Percentiles rank a stretch among this genome's conserved stretches.
Conservation (phyloP, 1,139 yeast species). For the Sugiyamaella japonica region DNA sequence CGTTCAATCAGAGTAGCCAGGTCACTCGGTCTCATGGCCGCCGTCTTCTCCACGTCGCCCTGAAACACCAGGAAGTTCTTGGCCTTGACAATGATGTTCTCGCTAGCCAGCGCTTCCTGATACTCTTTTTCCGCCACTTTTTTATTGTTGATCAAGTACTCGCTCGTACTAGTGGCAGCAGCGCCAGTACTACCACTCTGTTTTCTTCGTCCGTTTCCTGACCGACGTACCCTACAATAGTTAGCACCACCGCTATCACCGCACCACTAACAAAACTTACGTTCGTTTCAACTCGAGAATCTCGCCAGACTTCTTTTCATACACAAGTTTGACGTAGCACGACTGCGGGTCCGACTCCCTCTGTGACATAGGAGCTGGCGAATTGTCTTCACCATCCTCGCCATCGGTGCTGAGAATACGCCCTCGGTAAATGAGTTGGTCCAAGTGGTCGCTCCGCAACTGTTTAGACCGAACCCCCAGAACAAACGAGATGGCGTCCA, state of each 20-base stretch:
- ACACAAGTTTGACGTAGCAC: constrained; percentile 82
- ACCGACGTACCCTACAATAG: constrained; percentile 12
- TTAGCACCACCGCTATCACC: too few relatives aligned
- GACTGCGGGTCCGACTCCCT: constrained; percentile 49
- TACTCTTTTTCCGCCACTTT: constrained; percentile 67
- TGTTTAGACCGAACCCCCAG: constrained; percentile 80
- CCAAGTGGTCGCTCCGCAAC: constrained; percentile 70
- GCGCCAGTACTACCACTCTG: constrained; percentile 9
- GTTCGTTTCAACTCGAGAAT: constrained; percentile 32
- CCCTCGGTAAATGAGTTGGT: constrained; percentile 82
- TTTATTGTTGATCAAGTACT: constrained; percentile 65
- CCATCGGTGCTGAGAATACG: constrained; percentile 38
- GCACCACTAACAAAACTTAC: constrained; percentile 23
- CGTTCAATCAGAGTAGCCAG: constrained; percentile 74
- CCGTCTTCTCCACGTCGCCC: constrained; percentile 94
- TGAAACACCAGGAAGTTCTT: constrained; percentile 92
- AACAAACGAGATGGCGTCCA: constrained; percentile 97
- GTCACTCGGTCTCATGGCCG: constrained; percentile 80
- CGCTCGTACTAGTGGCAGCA: constrained; percentile 54
- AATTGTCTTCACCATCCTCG: constrained; percentile 30
- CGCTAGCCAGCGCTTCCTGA: constrained; percentile 64
- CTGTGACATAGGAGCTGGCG: background rate
- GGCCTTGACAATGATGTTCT: constrained; percentile 84
- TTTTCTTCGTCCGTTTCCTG: constrained; percentile 5
- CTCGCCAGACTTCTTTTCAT: constrained; percentile 57